phyloP scores from a whole-genome alignment of 2,329 filamentous ascomycete genomes.

The Teratosphaeria viscida region DNA sequence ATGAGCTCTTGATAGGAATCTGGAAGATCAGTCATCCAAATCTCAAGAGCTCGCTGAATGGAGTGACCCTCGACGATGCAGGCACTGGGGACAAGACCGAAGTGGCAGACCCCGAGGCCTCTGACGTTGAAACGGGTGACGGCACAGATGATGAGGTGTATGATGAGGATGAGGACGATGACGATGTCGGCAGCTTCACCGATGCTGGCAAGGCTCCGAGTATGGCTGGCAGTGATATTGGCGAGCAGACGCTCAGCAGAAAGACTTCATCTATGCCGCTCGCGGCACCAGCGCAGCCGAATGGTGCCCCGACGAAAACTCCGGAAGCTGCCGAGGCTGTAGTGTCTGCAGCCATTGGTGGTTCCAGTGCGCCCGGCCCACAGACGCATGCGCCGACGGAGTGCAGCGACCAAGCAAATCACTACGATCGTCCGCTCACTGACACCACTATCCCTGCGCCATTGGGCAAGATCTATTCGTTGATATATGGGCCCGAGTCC shows the following conservation, averaged over 20 bases:
- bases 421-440: constrained; percentile 75
- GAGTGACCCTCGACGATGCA: constrained; percentile 65
- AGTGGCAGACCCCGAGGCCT: constrained; percentile 55
- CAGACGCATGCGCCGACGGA: constrained; percentile 71
- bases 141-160: constrained; percentile 69
- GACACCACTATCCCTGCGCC: constrained; percentile 82
- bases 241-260: constrained; percentile 44
- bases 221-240: constrained; percentile 43
- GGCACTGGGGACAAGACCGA: constrained; percentile 84
- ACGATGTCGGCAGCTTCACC: constrained; percentile 48
- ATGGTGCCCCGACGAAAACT: constrained; percentile 24
- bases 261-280: constrained; percentile 56
- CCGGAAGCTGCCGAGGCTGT: constrained; percentile 27
- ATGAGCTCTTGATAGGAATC: constrained; percentile 93
- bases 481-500: constrained; percentile 77
- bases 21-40: constrained; percentile 96
- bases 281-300: constrained; percentile 26
- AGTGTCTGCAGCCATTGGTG: constrained; percentile 31
- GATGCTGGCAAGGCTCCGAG: constrained; percentile 42
- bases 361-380: constrained; percentile 73
- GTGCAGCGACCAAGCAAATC: constrained; percentile 65
- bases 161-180: constrained; percentile 66
- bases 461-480: constrained; percentile 78
- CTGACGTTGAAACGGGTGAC: constrained; percentile 41
- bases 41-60: constrained; percentile 81